Conservation (phyloP, 2,329 filamentous ascomycete genomes). For the Trichophyton equinum region DNA sequence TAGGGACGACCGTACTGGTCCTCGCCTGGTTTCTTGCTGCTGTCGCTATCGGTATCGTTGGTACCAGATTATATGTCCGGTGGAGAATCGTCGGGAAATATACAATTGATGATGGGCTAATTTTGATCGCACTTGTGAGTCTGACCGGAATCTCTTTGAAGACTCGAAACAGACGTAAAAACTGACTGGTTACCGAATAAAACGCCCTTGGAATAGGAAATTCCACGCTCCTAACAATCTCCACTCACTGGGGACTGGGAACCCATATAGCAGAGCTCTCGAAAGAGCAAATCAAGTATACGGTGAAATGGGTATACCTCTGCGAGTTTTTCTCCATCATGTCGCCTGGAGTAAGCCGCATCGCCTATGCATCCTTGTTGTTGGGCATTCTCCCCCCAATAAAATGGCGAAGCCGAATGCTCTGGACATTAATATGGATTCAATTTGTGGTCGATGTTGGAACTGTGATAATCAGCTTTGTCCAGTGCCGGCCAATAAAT, state of each 20-base stretch:
- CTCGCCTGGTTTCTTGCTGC: neutral
- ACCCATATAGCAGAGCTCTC: conserved; percentile 7
- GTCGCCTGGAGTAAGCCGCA: conserved; percentile 10
- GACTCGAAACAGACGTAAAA: neutral
- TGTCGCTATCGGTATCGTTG: neutral
- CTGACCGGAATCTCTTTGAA: neutral
- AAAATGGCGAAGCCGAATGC: conserved; percentile 5
- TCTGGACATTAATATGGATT: conserved; percentile 8
- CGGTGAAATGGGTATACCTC: conserved; percentile 11
- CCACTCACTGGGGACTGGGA: conserved; percentile 9
- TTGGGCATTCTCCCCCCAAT: conserved; percentile 8
- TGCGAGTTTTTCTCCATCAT: conserved; percentile 10
- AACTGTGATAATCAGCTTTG: conserved; percentile 6
- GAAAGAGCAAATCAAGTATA: conserved; percentile 4
- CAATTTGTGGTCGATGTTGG: conserved; percentile 7
- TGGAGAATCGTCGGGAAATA: neutral
- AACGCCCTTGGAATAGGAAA: conserved; percentile 6
- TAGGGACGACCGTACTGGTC: neutral
- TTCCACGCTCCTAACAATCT: conserved; percentile 7
- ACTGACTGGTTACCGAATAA: neutral
- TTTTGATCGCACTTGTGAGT: neutral
- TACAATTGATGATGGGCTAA: neutral
- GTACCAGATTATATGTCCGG: neutral
- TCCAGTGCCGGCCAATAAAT: conserved; percentile 7
- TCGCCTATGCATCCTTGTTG: conserved; percentile 11